These are phyloP conservation scores for Stachybotrys echinatus DNA, from an alignment of 2,329 filamentous ascomycete species.

Conservation along the genomic window DNA sequence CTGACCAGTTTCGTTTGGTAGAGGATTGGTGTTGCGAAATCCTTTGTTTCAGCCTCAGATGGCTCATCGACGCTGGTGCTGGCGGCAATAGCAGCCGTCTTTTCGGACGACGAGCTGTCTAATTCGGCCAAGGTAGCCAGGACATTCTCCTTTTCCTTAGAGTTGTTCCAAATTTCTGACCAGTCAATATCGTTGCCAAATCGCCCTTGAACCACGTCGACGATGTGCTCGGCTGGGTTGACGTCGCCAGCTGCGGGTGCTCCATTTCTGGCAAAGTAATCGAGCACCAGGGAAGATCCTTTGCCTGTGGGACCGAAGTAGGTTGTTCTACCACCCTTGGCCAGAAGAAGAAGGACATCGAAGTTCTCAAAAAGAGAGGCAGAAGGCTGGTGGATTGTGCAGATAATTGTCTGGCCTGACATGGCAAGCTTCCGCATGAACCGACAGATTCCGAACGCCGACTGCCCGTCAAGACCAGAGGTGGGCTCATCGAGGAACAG, in stretches of 20 bases:
- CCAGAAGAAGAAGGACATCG: slow-evolving; percentile 12
- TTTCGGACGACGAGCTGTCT: slow-evolving; percentile 40
- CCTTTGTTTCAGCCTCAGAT: neutral
- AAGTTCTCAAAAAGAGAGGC: slow-evolving; percentile 12
- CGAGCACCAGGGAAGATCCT: slow-evolving; percentile 9
- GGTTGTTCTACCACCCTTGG: slow-evolving; percentile 13
- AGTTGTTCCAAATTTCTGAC: slow-evolving; percentile 57
- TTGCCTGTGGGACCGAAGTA: slow-evolving; percentile 14
- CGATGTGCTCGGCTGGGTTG: slow-evolving; percentile 40
- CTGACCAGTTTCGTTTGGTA: neutral
- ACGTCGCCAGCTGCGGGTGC: slow-evolving; percentile 32
- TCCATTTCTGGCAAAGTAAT: slow-evolving; percentile 47
- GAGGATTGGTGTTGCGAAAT: neutral
- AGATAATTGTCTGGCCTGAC: slow-evolving; percentile 58
- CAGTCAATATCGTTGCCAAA: slow-evolving; percentile 32
- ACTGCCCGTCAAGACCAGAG: slow-evolving; percentile 31
- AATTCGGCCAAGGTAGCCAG: slow-evolving; percentile 49
- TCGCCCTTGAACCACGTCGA: slow-evolving; percentile 38
- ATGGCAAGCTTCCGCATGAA: slow-evolving; percentile 46
- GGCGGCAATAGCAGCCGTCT: neutral
- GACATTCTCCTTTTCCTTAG: slow-evolving; percentile 42
- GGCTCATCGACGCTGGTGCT: neutral
- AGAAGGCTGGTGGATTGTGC: slow-evolving; percentile 60
- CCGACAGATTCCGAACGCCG: slow-evolving; percentile 30
- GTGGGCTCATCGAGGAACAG: slow-evolving; percentile 68